Base-by-base conservation (phyloP, 108 stramenopile genomes). In the Cyclotella distinguenda region DNA sequence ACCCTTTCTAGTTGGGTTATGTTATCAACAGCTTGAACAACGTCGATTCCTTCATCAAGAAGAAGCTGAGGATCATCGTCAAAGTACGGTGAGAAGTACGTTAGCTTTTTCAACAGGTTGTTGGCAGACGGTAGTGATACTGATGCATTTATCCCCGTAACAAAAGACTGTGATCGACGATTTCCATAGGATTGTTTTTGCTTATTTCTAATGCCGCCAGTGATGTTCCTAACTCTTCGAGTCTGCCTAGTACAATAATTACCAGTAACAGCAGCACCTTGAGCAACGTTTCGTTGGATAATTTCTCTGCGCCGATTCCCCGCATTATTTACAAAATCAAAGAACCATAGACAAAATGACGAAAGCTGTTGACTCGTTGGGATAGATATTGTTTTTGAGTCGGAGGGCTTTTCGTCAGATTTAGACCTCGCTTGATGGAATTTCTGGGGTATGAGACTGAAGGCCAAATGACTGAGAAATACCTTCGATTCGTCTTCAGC, bases 381-480 rank as follows among this genome's bases (percentile, higher is more conserved):
- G 23, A 74, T 52, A n/a, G n/a, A 12, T 25, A 32, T 21, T 59
- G 38, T 10, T 26, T 60, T 50, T 30, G 0, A 12, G 1, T 53
- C 25, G 56, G 38, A 23, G 56, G 69, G 15, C 51, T 10, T 16
- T 53, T 36, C 9, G 0, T 31, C 9, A 16, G 18, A 10, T 26
- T 60, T 38, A 23, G 28, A 39, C 25, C 2, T 3, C 19, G 19
- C 19, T 48, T 5, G 26, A 27, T 74, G 54, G 33, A 80, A 77
- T 53, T 72, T 27, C 4, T 18, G 31, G 10, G 89, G 89, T 43
- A 90, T 59, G 1, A 86, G 34, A 66, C 89, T 90, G 58, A 79
- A 60, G 31, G 85, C 85, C 16, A 84, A 5, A 57, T 76, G 64
- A 1, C 40, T 12, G 27, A 78, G 32, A 11, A 73, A 26, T 16